Evolutionary conservation across 2,329 filamentous ascomycete genomes (phyloP).

Genomic region (Alternaria arbusti): DNA sequence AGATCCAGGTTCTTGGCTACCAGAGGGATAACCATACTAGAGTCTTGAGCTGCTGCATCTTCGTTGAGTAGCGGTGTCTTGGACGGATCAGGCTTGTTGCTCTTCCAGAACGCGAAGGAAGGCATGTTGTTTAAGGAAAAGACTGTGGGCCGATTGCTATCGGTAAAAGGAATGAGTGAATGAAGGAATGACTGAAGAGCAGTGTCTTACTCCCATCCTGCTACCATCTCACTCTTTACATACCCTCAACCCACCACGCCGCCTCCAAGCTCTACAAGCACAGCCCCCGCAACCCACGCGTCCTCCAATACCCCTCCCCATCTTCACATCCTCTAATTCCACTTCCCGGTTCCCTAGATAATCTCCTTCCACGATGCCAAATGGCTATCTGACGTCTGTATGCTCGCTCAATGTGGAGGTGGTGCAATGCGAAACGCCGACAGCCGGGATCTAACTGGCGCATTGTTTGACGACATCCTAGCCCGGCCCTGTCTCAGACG

Average conservation of each 20-base stretch:
- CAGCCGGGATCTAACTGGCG: conserved; percentile 9
- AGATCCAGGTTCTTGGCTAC: conserved; percentile 15
- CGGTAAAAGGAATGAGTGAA: background rate
- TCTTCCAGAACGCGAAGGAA: conserved; percentile 32
- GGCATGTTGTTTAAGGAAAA: conserved; percentile 15
- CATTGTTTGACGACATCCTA: background rate
- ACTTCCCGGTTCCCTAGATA: background rate
- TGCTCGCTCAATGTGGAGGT: background rate
- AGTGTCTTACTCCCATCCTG: background rate
- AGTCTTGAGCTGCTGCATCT: conserved; percentile 1
- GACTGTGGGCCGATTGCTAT: background rate
- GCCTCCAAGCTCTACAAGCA: conserved; percentile 1
- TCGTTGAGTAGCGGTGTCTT: conserved; percentile 10
- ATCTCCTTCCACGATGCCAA: background rate
- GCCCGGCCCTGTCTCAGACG: conserved; percentile 10
- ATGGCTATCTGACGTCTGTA: background rate
- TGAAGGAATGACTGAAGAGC: background rate
- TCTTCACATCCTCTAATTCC: conserved; percentile 16
- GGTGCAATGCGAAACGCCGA: conserved; percentile 3
- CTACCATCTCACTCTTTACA: background rate
- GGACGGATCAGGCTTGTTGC: conserved; percentile 15
- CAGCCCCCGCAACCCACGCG: conserved; percentile 9
- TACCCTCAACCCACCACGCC: background rate
- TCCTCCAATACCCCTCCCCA: conserved; percentile 10
- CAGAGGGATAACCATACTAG: background rate